Conservation (phyloP, 2,329 filamentous ascomycete species). For the Xenosphaeropsis pyriputrescens region DNA sequence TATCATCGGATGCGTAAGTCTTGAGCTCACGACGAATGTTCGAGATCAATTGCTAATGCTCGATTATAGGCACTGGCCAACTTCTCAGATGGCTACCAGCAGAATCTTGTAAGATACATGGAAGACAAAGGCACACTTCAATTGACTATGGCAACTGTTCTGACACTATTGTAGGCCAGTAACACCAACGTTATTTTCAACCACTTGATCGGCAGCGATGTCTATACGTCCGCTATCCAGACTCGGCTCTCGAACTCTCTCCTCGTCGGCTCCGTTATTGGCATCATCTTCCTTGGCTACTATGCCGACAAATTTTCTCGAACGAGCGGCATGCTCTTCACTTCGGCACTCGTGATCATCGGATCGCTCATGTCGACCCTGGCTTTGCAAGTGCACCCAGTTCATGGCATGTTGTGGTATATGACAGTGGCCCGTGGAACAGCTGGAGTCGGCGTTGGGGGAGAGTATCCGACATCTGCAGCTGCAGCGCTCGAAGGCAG, state of each 20-base stretch:
- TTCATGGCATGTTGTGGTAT: slow-evolving; percentile 21
- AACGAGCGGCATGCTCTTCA: slow-evolving; percentile 18
- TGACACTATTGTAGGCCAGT: slow-evolving; percentile 8
- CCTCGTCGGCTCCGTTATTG: slow-evolving; percentile 11
- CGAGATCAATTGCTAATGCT: no score
- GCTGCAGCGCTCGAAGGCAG: slow-evolving; percentile 14
- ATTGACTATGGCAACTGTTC: no score
- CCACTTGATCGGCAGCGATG: slow-evolving; percentile 12
- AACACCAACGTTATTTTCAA: slow-evolving; percentile 19
- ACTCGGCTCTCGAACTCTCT: slow-evolving; percentile 19
- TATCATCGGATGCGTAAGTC: no score
- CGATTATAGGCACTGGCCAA: slow-evolving; percentile 13
- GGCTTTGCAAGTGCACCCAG: slow-evolving; percentile 18
- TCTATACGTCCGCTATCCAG: slow-evolving; percentile 13
- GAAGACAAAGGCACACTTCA: no score
- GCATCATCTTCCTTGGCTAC: slow-evolving; percentile 17
- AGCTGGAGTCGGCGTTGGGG: slow-evolving; percentile 21
- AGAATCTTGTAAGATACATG: slow-evolving; percentile 10
- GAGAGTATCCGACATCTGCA: slow-evolving; percentile 27
- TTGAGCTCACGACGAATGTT: no score
- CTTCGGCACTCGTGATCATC: slow-evolving; percentile 16
- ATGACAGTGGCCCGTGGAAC: slow-evolving; percentile 21
- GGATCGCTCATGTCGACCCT: slow-evolving; percentile 21
- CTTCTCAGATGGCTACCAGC: slow-evolving; percentile 19
- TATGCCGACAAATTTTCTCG: slow-evolving; percentile 17